Percentiles rank a stretch among this genome's conserved stretches.
phyloP scores from a whole-genome alignment of 805 yeast species.

The Kregervanrija pseudodelftensis region DNA sequence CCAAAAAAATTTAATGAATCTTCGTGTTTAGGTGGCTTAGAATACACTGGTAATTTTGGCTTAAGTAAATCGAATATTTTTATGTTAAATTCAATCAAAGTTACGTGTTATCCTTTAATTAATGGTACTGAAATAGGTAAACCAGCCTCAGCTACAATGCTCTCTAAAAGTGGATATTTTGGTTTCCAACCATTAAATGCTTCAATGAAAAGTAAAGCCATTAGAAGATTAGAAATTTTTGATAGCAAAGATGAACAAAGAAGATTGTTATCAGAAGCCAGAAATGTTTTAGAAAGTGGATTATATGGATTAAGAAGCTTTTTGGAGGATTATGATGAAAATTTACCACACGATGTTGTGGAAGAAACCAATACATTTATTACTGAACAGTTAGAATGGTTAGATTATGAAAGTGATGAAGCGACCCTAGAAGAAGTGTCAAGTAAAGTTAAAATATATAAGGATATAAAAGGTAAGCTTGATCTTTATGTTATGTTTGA shows the following conservation, averaged over 20 bases:
- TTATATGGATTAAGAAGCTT: conserved; percentile 61
- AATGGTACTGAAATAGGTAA: conserved; percentile 3
- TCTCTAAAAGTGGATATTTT: conserved; percentile 27
- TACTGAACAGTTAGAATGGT: conserved; percentile 60
- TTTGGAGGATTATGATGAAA: conserved; percentile 48
- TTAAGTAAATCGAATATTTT: conserved; percentile 33
- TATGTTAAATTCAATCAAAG: conserved; percentile 35
- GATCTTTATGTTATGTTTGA: conserved; percentile 25
- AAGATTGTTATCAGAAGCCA: conserved; percentile 44
- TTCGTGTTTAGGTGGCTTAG: conserved; percentile 32
- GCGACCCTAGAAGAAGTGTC: conserved; percentile 35
- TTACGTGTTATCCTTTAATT: conserved; percentile 17
- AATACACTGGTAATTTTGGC: conserved; percentile 18
- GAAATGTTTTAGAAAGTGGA: conserved; percentile 66
- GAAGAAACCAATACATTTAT: conserved; percentile 33
- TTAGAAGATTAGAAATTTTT: conserved; percentile 42
- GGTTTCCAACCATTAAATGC: conserved; percentile 43
- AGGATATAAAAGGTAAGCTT: conserved; percentile 25
- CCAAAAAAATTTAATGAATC: conserved; percentile 25
- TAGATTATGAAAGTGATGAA: conserved; percentile 61
- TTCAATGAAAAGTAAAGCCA: conserved; percentile 38
- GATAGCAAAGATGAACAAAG: conserved; percentile 51
- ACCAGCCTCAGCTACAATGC: conserved; percentile 12
- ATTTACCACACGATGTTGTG: conserved; percentile 31
- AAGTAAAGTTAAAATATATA: conserved; percentile 27